Evolutionary conservation across 768 basidiomycete species (phyloP), one percentile per base, ranked within the genome.

Genomic region (Boletus rubropictus): DNA sequence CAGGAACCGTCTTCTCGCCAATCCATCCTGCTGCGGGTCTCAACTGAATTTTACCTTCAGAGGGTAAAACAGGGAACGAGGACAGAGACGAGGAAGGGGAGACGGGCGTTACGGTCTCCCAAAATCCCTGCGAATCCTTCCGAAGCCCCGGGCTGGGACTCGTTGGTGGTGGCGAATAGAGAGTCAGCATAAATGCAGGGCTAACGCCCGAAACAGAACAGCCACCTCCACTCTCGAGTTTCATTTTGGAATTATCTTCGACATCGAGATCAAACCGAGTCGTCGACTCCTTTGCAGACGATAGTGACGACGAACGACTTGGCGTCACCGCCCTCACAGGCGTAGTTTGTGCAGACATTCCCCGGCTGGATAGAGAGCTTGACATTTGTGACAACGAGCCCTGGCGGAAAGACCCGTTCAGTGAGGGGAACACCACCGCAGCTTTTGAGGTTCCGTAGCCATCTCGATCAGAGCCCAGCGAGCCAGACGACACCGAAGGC

Each of bases 61-160:
- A 53, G 2, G 54, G 52, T 9, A 60, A 60, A 17, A 50, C 18
- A 21, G 54, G 44, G 9, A 44, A 47, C 0, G 52, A 56, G 20
- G 57, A 59, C 20, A 42, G 56, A 10, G 56, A 52, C 37, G 47
- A 51, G 22, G 46, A 56, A 17, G 62, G 57, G 7, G 57, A 59
- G 5, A 49, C 11, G 2, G 54, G 48, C 4, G 33, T 42, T 24
- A 48, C 37, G 18, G 57, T 47, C n/a, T 57, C 60, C 62, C 62
- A 64, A 34, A 64, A 64, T 22, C 62, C 62, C 4, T 62, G 62
- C 18, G 57, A 41, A 51, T 63, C 53, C 36, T 52, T 62, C n/a
- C 52, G 50, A 20, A 63, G 41, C 9, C 43, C 57, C 14, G 43
- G 27, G 9, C 42, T 38, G 11, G 41, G 44, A 46, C 47, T 50